Percentiles rank a stretch among this genome's conserved stretches.
These are phyloP conservation scores for Madurella mycetomatis DNA, from an alignment of 2,329 filamentous ascomycete species.

Conservation along the genomic window DNA sequence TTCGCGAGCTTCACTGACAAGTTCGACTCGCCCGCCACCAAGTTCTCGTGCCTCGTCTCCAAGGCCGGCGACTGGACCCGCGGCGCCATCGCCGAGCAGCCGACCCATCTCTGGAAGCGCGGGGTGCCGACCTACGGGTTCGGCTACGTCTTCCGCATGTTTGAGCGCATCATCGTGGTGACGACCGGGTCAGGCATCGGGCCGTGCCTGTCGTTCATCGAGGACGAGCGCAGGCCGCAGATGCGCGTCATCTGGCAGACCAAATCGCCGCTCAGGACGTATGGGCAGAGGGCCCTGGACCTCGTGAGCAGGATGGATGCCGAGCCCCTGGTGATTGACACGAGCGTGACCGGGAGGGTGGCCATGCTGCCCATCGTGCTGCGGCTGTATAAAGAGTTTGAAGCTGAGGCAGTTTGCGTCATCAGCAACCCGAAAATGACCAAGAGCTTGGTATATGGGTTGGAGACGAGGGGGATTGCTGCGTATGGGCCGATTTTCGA, in stretches of 20 bases:
- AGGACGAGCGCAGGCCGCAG: slow-evolving; percentile 31
- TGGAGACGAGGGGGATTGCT: slow-evolving; percentile 31
- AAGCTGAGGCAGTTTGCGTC: slow-evolving; percentile 33
- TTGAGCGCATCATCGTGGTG: slow-evolving; percentile 53
- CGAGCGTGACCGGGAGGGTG: slow-evolving; percentile 28
- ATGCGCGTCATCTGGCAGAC: slow-evolving; percentile 36
- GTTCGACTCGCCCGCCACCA: slow-evolving; percentile 23
- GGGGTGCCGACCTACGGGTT: slow-evolving; percentile 57
- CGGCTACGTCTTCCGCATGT: slow-evolving; percentile 53
- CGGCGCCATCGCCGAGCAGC: slow-evolving; percentile 49
- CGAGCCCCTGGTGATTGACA: slow-evolving; percentile 33
- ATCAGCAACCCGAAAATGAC: slow-evolving; percentile 34
- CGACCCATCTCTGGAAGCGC: slow-evolving; percentile 54
- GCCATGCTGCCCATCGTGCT: slow-evolving; percentile 30
- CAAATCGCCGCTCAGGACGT: slow-evolving; percentile 31
- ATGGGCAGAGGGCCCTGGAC: slow-evolving; percentile 29
- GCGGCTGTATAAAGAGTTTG: slow-evolving; percentile 25
- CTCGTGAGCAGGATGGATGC: slow-evolving; percentile 28
- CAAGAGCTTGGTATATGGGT: slow-evolving; percentile 28
- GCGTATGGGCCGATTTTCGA: slow-evolving; percentile 37
- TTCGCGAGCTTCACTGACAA: slow-evolving; percentile 57
- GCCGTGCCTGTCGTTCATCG: slow-evolving; percentile 54
- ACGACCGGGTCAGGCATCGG: slow-evolving; percentile 62
- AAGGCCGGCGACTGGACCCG: slow-evolving; percentile 63
- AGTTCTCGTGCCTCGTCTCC: slow-evolving; percentile 56